Evolutionary conservation across 345 rosid genomes (phyloP), one percentile per base, ranked within the genome.

Genomic region (Melastoma malabathricum): DNA sequence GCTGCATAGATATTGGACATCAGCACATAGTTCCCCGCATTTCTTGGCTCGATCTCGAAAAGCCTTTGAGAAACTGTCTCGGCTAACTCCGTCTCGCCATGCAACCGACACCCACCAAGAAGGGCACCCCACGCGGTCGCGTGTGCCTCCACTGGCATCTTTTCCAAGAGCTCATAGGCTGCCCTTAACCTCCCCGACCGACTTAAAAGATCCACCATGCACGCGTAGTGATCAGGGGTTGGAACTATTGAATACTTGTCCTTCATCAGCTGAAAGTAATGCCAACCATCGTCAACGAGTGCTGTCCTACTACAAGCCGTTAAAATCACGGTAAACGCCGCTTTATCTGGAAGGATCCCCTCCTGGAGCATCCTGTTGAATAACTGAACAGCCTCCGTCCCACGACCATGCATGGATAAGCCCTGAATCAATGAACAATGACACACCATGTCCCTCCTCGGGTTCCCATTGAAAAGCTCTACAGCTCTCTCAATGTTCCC

Each of bases 351-450:
- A 55, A 55, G 62, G 47, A 80, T 16, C 23, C 81, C 75, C 67
- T 84, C 94, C 18, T 68, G 60, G 18, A 84, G 48, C 94, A 87
- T 79, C 61, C 69, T 70, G 46, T 68, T 50, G 52, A 84, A 84
- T 53, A 84, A 60, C 16, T 3, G 44, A 54, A 81, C 70, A 61
- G 94, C 85, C 60, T 63, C 50, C 17, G 34, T 44, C 12, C 72
- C 78, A 55, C 55, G 60, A 1, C 86, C 75, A 60, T 84, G 86
- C 52, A 81, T 75, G 0, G 80, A 71, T 61, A 78, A 46, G 50
- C 89, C 94, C 68, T 78, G 75, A 57, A 84, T 76, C 78, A 84
- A 72, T 3, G 86, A 74, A 63, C 83, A 84, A 59, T 76, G 81
- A 6, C 74, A 61, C 56, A 84, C 58, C 1, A 75, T 46, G 55